Evolutionary conservation across 257 asterid genomes (phyloP).

Genomic region (Primulina tabacum): DNA sequence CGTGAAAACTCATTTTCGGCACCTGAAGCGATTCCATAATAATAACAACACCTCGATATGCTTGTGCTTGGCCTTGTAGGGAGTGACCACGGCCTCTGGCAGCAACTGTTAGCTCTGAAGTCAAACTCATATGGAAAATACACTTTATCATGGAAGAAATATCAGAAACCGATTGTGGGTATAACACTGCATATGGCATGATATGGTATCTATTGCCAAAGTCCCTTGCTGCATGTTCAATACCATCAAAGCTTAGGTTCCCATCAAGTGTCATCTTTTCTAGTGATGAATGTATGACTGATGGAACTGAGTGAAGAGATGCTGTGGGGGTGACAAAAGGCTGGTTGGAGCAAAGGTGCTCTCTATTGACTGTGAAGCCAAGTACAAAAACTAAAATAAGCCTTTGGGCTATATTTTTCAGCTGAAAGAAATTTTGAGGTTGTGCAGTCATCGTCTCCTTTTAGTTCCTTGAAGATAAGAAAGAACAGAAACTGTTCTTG

Average conservation of each 20-base stretch:
- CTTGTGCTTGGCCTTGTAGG: slow-evolving; percentile 5
- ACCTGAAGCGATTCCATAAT: slow-evolving; percentile 5
- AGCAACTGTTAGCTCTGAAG: slow-evolving; percentile 5
- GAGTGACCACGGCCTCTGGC: slow-evolving; percentile 14
- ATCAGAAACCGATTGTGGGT: slow-evolving; percentile 16
- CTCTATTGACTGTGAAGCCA: background rate
- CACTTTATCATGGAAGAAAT: slow-evolving; percentile 14
- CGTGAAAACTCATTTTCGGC: slow-evolving; percentile 9
- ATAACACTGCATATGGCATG: slow-evolving; percentile 15
- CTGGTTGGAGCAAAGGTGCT: background rate
- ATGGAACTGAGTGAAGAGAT: background rate
- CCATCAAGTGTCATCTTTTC: slow-evolving; percentile 7
- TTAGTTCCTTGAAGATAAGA: background rate
- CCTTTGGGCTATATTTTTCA: background rate
- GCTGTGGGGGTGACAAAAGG: background rate
- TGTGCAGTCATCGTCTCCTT: background rate
- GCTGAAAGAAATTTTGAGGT: background rate
- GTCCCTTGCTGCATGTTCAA: slow-evolving; percentile 12
- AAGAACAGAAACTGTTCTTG: too few species aligned
- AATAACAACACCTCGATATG: slow-evolving; percentile 4
- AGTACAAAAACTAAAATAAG: slow-evolving; percentile 4
- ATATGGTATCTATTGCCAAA: slow-evolving; percentile 15
- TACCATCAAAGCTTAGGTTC: background rate
- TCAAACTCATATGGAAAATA: slow-evolving; percentile 1
- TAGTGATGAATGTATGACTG: background rate